Evolutionary conservation across 2,329 filamentous ascomycete species (phyloP).

Genomic region (Exophiala sideris): DNA sequence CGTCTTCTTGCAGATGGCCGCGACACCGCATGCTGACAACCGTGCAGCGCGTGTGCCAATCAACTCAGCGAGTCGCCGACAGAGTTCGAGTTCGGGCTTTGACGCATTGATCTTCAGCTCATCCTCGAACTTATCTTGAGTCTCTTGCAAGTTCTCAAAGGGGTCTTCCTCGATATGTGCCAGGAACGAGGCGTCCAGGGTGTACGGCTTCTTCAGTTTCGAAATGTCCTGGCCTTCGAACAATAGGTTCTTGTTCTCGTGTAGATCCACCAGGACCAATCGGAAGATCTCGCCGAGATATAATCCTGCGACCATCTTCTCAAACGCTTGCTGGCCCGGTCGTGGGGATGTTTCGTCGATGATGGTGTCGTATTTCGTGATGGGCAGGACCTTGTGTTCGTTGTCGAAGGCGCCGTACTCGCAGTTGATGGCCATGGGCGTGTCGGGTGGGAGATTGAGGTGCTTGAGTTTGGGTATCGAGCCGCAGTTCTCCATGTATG

Average conservation of each 20-base stretch:
- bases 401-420: conserved; percentile 98
- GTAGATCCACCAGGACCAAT: conserved; percentile 76
- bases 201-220: conserved; percentile 80
- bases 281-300: conserved; percentile 96
- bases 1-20: conserved; percentile 97
- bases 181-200: conserved; percentile 87
- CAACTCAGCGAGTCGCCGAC: conserved; percentile 83
- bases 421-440: conserved; percentile 93
- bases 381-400: conserved; percentile 80
- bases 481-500: conserved; percentile 88
- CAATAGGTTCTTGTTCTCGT: conserved; percentile 74
- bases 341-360: conserved; percentile 90
- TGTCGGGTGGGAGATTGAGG: conserved; percentile 79
- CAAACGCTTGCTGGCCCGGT: conserved; percentile 90
- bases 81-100: conserved; percentile 79
- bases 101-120: conserved; percentile 70
- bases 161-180: conserved; percentile 92
- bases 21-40: conserved; percentile 89
- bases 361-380: conserved; percentile 78
- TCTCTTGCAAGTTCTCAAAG: conserved; percentile 92
- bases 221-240: conserved; percentile 81
- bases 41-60: conserved; percentile 93
- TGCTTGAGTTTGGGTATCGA: conserved; percentile 91
- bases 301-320: conserved; percentile 96
- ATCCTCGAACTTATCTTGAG: conserved; percentile 73